phyloP scores from a whole-genome alignment of 129 eudicot genomes.

The Tanacetum coccineum region DNA sequence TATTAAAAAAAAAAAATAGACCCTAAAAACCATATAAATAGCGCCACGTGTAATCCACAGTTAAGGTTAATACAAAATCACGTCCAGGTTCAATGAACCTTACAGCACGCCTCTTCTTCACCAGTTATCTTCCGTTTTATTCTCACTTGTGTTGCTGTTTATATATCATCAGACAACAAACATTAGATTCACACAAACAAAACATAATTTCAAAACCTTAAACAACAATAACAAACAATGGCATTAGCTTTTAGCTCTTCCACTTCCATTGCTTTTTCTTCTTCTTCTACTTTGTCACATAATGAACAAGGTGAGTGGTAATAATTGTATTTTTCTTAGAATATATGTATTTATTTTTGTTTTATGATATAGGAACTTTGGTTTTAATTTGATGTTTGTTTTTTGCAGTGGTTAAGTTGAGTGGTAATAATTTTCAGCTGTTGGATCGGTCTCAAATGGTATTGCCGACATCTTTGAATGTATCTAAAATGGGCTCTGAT shows the following conservation, averaged over 20 bases:
- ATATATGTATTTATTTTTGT: not conserved
- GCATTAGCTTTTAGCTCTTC: conserved; percentile 51
- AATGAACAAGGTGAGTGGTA: conserved; percentile 25
- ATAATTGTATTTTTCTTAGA: not conserved
- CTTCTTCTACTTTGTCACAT: conserved; percentile 29
- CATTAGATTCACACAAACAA: conserved; percentile 15
- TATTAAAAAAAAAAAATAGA: conserved; percentile 16
- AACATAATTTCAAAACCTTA: too few species aligned
- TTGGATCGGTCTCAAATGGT: conserved; percentile 40
- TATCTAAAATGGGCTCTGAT: conserved; percentile 35
- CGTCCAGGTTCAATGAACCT: conserved; percentile 29
- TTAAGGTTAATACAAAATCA: not conserved
- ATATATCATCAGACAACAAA: too few species aligned
- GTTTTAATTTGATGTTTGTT: not conserved
- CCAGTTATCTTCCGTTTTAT: conserved; percentile 20
- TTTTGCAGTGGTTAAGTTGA: conserved; percentile 40
- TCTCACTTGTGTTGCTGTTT: not conserved
- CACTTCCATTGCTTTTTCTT: conserved; percentile 37
- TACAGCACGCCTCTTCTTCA: not conserved
- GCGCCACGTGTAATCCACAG: conserved; percentile 15
- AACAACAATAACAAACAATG: too few species aligned
- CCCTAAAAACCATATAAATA: not conserved
- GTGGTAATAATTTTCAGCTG: conserved; percentile 41
- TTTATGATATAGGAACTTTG: not conserved
- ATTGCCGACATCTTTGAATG: conserved; percentile 34